Percentiles rank a stretch among this genome's conserved stretches.
Conservation (phyloP, 768 basidiomycete genomes). For the Lactifluus piperatus region DNA sequence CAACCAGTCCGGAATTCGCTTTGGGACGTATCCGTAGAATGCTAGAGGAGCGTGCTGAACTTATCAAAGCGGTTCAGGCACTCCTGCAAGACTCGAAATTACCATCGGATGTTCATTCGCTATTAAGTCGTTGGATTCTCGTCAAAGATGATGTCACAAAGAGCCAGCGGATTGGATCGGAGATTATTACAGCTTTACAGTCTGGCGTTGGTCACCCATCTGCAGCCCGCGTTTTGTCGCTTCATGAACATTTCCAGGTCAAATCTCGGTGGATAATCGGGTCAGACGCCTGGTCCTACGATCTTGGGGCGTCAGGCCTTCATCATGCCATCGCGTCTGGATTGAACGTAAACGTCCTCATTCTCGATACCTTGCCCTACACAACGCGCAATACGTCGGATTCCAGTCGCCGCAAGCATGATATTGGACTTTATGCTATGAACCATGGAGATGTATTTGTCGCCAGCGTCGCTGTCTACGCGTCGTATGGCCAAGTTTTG, state of each 20-base stretch:
- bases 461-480: slow-evolving; percentile 90
- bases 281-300: slow-evolving; percentile 98
- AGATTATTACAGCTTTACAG: slow-evolving; percentile 46
- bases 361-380: slow-evolving; percentile 90
- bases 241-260: slow-evolving; percentile 54
- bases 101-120: slow-evolving; percentile 50
- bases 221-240: slow-evolving; percentile 48
- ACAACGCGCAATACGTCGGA: slow-evolving; percentile 62
- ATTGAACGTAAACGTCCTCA: slow-evolving; percentile 88
- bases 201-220: slow-evolving; percentile 34
- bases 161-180: slow-evolving; percentile 48
- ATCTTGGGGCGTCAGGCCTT: slow-evolving; percentile 89
- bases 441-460: slow-evolving; percentile 97
- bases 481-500: slow-evolving; percentile 89
- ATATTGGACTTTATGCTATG: slow-evolving; percentile 96
- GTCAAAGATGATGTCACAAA: slow-evolving; percentile 64
- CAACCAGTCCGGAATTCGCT: slow-evolving; percentile 89
- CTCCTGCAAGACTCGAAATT: slow-evolving; percentile 47
- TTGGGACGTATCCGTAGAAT: slow-evolving; percentile 85
- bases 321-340: slow-evolving; percentile 94
- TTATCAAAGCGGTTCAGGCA: slow-evolving; percentile 55
- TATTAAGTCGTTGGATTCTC: slow-evolving; percentile 74
- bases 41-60: slow-evolving; percentile 61
- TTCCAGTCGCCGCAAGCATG: slow-evolving; percentile 79
- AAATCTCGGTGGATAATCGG: slow-evolving; percentile 94